Conservation (phyloP, 768 basidiomycete genomes). For the Cyclocybe cylindracea region DNA sequence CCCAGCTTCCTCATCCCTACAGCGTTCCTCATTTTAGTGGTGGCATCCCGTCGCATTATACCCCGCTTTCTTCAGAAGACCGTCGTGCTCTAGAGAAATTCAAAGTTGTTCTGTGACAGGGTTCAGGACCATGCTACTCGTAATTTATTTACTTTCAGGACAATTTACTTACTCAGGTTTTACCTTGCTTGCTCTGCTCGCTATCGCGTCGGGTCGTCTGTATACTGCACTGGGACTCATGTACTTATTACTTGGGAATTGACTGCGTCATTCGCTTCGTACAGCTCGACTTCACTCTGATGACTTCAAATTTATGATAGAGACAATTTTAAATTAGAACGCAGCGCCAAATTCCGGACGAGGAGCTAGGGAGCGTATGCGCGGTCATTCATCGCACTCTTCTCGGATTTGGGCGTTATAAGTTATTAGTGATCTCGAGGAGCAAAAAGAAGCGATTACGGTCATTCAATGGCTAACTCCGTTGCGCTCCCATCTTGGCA, state of each 20-base stretch:
- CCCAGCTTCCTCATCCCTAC: slow-evolving; percentile 25
- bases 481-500: slow-evolving; percentile 22
- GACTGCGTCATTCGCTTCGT: background rate
- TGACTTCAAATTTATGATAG: too few species aligned
- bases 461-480: slow-evolving; percentile 25
- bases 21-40: slow-evolving; percentile 14
- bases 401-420: slow-evolving; percentile 9
- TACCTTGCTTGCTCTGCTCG: too few species aligned
- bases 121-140: background rate
- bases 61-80: slow-evolving; percentile 56
- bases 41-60: slow-evolving; percentile 29
- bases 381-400: slow-evolving; percentile 6
- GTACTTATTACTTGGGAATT: background rate
- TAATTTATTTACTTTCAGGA: background rate
- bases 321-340: too few species aligned
- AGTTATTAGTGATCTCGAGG: slow-evolving; percentile 12
- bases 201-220: too few species aligned
- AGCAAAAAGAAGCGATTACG: slow-evolving; percentile 31
- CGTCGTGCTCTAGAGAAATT: slow-evolving; percentile 58
- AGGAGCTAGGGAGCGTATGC: background rate
- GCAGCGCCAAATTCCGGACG: too few species aligned
- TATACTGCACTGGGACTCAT: background rate
- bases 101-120: slow-evolving; percentile 47
- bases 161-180: background rate
- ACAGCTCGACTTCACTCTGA: too few species aligned